These are phyloP conservation scores for Saccharum hybrid DNA, from an alignment of 202 grass and related monocot genomes.

Conservation along the genomic window DNA sequence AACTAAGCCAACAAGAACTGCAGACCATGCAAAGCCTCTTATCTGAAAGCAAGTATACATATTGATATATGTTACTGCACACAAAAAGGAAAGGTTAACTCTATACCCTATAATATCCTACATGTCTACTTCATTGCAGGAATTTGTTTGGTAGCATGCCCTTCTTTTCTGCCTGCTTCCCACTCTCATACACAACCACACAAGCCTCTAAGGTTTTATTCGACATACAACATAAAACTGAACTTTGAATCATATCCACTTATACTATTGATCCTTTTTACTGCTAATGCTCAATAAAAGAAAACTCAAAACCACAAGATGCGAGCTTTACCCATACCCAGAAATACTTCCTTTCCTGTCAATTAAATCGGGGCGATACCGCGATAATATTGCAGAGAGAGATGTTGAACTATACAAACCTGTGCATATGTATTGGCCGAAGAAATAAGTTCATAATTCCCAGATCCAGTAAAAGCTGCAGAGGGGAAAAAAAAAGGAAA, in stretches of 20 bases:
- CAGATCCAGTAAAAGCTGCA: neutral
- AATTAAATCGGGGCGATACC: neutral
- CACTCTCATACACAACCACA: neutral
- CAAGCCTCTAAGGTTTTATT: neutral
- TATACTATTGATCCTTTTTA: neutral
- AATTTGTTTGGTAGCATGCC: neutral
- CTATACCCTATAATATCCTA: constrained; percentile 21
- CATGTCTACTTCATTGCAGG: neutral
- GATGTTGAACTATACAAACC: too few relatives aligned
- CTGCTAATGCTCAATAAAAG: neutral
- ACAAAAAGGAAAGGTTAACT: constrained; percentile 16
- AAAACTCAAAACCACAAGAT: neutral
- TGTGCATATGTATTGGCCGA: too few relatives aligned
- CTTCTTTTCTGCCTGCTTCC: neutral
- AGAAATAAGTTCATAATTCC: constrained; percentile 37
- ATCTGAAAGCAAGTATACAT: constrained; percentile 67
- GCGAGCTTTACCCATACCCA: neutral
- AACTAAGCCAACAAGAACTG: constrained; percentile 95
- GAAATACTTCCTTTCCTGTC: neutral
- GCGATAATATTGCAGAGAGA: too few relatives aligned
- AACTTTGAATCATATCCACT: neutral
- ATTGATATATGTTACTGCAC: constrained; percentile 34
- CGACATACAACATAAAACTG: neutral
- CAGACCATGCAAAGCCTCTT: constrained; percentile 94
- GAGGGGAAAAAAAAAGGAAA: neutral